Evolutionary conservation across 768 basidiomycete genomes (phyloP).

Genomic region (Rhodotorula kratochvilovae): DNA sequence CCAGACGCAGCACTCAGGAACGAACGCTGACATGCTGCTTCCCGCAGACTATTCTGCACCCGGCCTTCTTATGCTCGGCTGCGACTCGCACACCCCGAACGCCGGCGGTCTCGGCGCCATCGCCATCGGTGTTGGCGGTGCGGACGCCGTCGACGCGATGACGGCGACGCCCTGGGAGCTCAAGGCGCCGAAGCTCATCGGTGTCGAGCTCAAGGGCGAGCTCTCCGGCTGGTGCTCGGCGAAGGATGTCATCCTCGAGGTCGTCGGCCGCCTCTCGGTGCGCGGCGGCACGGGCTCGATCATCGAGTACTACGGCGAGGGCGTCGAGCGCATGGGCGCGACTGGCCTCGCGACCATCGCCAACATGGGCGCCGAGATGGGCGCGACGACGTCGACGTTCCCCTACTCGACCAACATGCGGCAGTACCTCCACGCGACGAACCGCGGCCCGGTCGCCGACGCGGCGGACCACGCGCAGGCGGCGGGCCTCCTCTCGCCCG

Average conservation of each 20-base stretch:
- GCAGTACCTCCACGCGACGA: conserved; percentile 81
- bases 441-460: conserved; percentile 73
- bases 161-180: conserved; percentile 98
- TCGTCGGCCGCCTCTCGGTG: conserved; percentile 91
- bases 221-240: conserved; percentile 87
- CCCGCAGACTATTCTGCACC: conserved; percentile 52
- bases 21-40: background rate
- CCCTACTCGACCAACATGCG: conserved; percentile 89
- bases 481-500: conserved; percentile 72
- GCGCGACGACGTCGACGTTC: conserved; percentile 98
- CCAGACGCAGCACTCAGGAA: background rate
- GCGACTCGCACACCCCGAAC: conserved; percentile 96
- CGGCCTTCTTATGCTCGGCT: conserved; percentile 50
- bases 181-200: conserved; percentile 58
- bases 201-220: conserved; percentile 80
- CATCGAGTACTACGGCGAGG: conserved; percentile 93
- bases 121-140: conserved; percentile 98
- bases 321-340: conserved; percentile 81
- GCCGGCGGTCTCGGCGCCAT: conserved; percentile 94
- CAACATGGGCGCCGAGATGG: conserved; percentile 99
- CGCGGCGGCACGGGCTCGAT: conserved; percentile 92
- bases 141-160: conserved; percentile 96
- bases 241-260: conserved; percentile 90
- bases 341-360: conserved; percentile 91
- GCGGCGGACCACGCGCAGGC: conserved; percentile 80